Evolutionary conservation across 2,329 filamentous ascomycete genomes (phyloP).

Genomic region (Aspergillus jensenii): DNA sequence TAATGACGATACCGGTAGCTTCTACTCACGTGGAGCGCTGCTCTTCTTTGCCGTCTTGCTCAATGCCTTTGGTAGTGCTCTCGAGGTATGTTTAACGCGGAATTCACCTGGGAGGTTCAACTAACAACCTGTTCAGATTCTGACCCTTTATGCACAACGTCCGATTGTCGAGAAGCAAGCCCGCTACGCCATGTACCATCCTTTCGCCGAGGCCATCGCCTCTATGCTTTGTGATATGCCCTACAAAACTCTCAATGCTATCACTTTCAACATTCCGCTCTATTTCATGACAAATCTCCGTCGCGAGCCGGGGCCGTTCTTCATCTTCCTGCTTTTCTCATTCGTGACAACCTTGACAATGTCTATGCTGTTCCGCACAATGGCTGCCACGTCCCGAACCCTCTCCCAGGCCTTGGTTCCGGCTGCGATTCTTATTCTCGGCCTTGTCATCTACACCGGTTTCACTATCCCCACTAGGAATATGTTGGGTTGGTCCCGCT

Average conservation of each 20-base stretch:
- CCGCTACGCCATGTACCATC: conserved; percentile 85
- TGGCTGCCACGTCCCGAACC: conserved; percentile 73
- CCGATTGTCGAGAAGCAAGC: conserved; percentile 89
- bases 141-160: conserved; percentile 83
- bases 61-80: conserved; percentile 77
- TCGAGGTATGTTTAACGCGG: conserved; percentile 55
- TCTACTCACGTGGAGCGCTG: conserved; percentile 75
- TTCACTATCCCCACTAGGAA: conserved; percentile 50
- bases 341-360: conserved; percentile 73
- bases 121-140: conserved; percentile 54
- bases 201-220: conserved; percentile 80
- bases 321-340: conserved; percentile 78
- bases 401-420: conserved; percentile 59
- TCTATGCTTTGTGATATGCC: conserved; percentile 87
- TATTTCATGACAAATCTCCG: conserved; percentile 88
- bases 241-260: conserved; percentile 72
- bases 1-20: conserved; percentile 62
- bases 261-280: conserved; percentile 75
- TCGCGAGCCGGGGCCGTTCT: conserved; percentile 73
- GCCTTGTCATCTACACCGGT: conserved; percentile 50
- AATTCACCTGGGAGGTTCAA: background rate
- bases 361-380: conserved; percentile 83
- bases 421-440: conserved; percentile 50
- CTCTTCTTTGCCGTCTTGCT: conserved; percentile 86
- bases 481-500: conserved; percentile 78